Evolutionary conservation across 306 rosid species (phyloP).

Genomic region (Begonia loranthoides): DNA sequence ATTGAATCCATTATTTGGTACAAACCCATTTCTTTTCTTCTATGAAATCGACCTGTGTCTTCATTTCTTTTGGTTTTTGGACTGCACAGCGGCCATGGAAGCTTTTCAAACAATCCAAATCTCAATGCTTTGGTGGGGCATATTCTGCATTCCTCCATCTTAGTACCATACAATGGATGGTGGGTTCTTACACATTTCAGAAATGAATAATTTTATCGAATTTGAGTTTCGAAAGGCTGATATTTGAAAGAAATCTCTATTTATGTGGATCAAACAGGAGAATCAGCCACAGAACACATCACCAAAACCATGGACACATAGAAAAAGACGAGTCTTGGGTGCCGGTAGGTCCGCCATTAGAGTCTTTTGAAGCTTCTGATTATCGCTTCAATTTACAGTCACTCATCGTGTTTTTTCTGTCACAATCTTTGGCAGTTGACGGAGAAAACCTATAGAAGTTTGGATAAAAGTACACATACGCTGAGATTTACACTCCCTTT

Average conservation of each 20-base stretch:
- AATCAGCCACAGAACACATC: constrained; percentile 93
- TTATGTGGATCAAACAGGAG: constrained; percentile 40
- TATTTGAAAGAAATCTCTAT: background rate
- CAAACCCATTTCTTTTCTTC: too few species aligned
- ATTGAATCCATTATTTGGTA: background rate
- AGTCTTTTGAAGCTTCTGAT: background rate
- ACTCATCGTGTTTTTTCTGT: constrained; percentile 3
- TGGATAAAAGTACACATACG: constrained; percentile 28
- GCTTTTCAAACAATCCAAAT: constrained; percentile 56
- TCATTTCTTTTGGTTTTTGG: constrained; percentile 1
- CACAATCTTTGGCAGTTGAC: constrained; percentile 37
- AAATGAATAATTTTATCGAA: background rate
- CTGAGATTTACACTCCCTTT: constrained; percentile 70
- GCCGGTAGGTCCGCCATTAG: constrained; percentile 39
- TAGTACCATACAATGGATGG: constrained; percentile 96
- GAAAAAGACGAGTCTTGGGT: constrained; percentile 98
- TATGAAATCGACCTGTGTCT: background rate
- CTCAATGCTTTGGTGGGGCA: constrained; percentile 67
- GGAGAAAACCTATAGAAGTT: constrained; percentile 51
- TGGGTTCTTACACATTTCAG: constrained; percentile 2
- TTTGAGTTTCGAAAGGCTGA: background rate
- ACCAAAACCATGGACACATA: constrained; percentile 93
- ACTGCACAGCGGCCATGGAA: constrained; percentile 78
- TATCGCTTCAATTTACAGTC: background rate
- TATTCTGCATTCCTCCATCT: constrained; percentile 75